These are phyloP conservation scores for Eragrostis nindensis DNA, from an alignment of 176 grass and related monocot genomes.

Conservation along the genomic window DNA sequence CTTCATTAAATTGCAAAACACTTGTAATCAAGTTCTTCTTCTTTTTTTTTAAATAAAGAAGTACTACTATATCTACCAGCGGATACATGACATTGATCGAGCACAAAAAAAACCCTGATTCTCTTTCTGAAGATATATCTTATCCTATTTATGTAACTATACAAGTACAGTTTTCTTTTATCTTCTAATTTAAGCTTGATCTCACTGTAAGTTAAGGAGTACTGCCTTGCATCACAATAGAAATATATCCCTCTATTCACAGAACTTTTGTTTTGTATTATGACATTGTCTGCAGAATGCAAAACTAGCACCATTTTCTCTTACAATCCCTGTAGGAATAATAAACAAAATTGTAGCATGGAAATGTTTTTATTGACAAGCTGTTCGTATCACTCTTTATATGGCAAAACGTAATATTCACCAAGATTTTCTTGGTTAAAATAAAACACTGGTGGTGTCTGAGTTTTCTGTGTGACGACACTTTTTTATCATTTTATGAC, in stretches of 20 bases:
- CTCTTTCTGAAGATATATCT: slow-evolving; percentile 7
- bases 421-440: not conserved
- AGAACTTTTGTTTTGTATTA: not conserved
- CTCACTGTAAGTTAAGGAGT: slow-evolving; percentile 2
- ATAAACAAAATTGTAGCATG: not conserved
- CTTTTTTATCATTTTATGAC: slow-evolving; percentile 1
- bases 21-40: not conserved
- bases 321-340: not conserved
- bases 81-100: not conserved
- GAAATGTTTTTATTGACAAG: not conserved
- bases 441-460: not conserved
- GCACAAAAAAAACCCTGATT: not conserved
- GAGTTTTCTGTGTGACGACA: not conserved
- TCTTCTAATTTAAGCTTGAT: not conserved
- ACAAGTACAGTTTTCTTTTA: not conserved
- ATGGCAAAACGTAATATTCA: not conserved
- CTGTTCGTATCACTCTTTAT: slow-evolving; percentile 3
- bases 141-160: slow-evolving; percentile 10
- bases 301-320: not conserved
- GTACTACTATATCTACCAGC: not conserved
- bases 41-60: not conserved
- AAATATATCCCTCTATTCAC: not conserved
- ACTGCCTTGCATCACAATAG: not conserved
- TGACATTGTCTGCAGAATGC: not conserved
- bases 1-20: not conserved